Base-by-base conservation (phyloP, 495 filamentous ascomycete genomes). In the Lasiosphaeria hispida region DNA sequence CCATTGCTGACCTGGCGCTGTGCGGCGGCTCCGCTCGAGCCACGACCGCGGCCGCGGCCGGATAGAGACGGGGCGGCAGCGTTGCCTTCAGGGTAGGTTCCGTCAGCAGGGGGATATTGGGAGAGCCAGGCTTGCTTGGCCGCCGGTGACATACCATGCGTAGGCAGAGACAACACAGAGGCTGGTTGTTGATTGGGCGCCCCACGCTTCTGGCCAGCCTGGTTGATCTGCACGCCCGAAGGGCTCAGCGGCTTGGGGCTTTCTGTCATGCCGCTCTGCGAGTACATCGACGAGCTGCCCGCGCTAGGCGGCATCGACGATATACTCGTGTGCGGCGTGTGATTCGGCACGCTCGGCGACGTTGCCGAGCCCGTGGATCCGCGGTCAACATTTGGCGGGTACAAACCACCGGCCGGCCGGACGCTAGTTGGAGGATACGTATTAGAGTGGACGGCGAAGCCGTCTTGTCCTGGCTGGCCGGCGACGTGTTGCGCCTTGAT, bases 231-330 rank as follows among this genome's bases (percentile, higher is more conserved):
- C 41, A 80, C 72, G 15, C 83, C 83, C 62, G 82, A 84, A 4
- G 92, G 92, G 36, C 91, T 96, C 35, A 96, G 76, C 4, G 92
- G 89, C 66, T 89, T 93, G 0, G 91, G 90, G 61, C 88, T 93
- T 67, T 96, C 92, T 4, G 87, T 92, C 80, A 95, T 88, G 55
- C 80, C 79, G 52, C 75, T 77, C 57, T 89, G 85, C 13, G 85
- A 79, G 69, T 88, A 93, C 53, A 90, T 79, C 7, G 88, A 83
- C 5, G 81, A 64, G 43, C 77, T 70, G 63, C 74, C 67, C 70
- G 78, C 62, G 70, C 73, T 77, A 14, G 79, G 57, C 13, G 76
- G 73, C 58, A 79, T 63, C 23, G 78, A 80, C 1, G 76, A 75
- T 51, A 77, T 71, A 61, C 75, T 78, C 18, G 75, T 76, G 53